These are phyloP conservation scores for Beta macrorhiza DNA, from an alignment of 179 eudicot genomes.

Conservation along the genomic window DNA sequence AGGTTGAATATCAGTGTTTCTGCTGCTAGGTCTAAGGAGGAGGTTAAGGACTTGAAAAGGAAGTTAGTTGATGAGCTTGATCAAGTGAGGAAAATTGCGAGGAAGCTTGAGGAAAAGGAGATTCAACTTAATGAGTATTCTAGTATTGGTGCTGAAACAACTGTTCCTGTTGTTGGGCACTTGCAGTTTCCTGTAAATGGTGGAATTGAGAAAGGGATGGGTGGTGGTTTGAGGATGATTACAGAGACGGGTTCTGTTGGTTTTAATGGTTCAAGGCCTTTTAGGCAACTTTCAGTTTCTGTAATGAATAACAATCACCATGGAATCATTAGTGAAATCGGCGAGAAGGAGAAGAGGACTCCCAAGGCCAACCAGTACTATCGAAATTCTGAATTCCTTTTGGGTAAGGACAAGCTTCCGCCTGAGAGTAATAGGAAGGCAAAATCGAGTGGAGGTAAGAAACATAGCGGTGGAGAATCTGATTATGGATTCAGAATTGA, in stretches of 20 bases:
- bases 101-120: slow-evolving; percentile 49
- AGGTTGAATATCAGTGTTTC: slow-evolving; percentile 57
- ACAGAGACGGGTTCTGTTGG: slow-evolving; percentile 20
- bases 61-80: slow-evolving; percentile 39
- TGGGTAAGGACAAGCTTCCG: slow-evolving; percentile 50
- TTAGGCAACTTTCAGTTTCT: slow-evolving; percentile 48
- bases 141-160: slow-evolving; percentile 17
- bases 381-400: slow-evolving; percentile 40
- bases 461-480: slow-evolving; percentile 31
- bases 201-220: slow-evolving; percentile 20
- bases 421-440: slow-evolving; percentile 53
- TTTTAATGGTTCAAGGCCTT: slow-evolving; percentile 22
- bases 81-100: slow-evolving; percentile 36
- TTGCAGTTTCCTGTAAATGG: slow-evolving; percentile 37
- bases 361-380: slow-evolving; percentile 43
- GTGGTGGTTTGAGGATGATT: slow-evolving; percentile 28
- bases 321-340: slow-evolving; percentile 38
- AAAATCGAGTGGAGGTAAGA: slow-evolving; percentile 39
- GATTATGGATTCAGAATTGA: slow-evolving; percentile 38
- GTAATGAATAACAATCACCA: slow-evolving; percentile 47
- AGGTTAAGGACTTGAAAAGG: slow-evolving; percentile 34
- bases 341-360: slow-evolving; percentile 50
- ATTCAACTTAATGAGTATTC: slow-evolving; percentile 38
- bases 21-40: slow-evolving; percentile 39
- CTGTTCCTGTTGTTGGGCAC: slow-evolving; percentile 25